Percentiles rank a stretch among this genome's conserved stretches.
phyloP scores from a whole-genome alignment of 768 basidiomycete genomes.

The Suillus bovinus region DNA sequence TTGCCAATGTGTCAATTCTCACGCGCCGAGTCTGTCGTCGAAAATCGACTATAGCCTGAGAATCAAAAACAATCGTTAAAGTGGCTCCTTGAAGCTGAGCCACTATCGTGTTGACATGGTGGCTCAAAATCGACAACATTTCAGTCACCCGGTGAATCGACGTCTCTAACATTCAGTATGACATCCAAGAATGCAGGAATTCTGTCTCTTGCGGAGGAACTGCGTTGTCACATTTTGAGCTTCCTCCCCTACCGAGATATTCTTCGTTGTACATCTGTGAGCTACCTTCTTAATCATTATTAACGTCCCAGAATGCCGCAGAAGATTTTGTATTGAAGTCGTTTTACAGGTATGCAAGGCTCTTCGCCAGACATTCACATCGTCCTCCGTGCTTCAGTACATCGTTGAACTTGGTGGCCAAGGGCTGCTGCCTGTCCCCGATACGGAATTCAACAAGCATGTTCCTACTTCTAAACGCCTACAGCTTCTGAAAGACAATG shows the following conservation, averaged over 20 bases:
- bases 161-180: too few species aligned
- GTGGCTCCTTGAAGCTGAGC: too few species aligned
- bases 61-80: too few species aligned
- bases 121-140: too few species aligned
- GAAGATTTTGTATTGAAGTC: neutral
- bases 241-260: constrained; percentile 4
- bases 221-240: neutral
- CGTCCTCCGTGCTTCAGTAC: constrained; percentile 5
- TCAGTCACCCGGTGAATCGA: too few species aligned
- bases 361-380: neutral
- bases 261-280: neutral
- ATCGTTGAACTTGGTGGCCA: neutral
- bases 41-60: too few species aligned
- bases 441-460: neutral
- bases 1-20: too few species aligned
- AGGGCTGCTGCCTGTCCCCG: neutral
- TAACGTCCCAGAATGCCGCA: too few species aligned
- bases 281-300: neutral
- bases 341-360: neutral
- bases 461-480: neutral
- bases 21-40: too few species aligned
- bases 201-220: neutral
- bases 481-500: neutral
- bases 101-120: too few species aligned
- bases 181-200: neutral